A percentile compares a stretch with the other conserved stretches of the same genome.
Evolutionary conservation across 345 rosid genomes (phyloP).

Genomic region (Excoecaria agallocha): DNA sequence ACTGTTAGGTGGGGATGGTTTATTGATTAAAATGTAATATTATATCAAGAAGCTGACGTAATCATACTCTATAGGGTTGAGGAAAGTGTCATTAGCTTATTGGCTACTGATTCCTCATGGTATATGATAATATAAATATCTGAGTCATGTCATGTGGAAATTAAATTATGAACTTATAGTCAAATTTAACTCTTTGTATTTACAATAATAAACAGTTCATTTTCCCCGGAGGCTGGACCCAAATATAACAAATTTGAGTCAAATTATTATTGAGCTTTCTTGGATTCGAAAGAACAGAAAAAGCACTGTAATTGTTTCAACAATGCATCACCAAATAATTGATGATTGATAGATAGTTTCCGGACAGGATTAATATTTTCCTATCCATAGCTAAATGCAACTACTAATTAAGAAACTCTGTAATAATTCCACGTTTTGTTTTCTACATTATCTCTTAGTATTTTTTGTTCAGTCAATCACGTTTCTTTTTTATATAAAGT

Average conservation of each 20-base stretch:
- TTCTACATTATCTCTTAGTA: conserved; percentile 8
- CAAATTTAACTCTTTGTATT: conserved; percentile 16
- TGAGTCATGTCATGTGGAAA: conserved; percentile 8
- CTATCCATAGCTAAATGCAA: neutral
- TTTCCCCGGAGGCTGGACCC: neutral
- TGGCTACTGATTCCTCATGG: neutral
- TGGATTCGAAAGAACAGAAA: conserved; percentile 2
- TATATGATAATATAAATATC: neutral
- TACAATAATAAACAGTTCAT: neutral
- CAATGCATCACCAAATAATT: neutral
- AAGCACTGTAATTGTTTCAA: neutral
- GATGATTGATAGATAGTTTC: neutral
- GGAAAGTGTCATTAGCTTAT: neutral
- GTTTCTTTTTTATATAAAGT: conserved; percentile 36
- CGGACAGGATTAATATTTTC: neutral
- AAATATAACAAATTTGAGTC: neutral
- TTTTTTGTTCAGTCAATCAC: conserved; percentile 53
- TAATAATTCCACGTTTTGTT: conserved; percentile 5
- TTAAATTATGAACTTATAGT: neutral
- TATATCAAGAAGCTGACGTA: neutral
- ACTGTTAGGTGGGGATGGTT: neutral
- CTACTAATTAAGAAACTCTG: neutral
- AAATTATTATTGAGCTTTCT: neutral
- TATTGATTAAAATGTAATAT: too few species aligned
- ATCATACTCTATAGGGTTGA: neutral